Conservation (phyloP, 2,329 filamentous ascomycete genomes). For the Diaporthe sp. region DNA sequence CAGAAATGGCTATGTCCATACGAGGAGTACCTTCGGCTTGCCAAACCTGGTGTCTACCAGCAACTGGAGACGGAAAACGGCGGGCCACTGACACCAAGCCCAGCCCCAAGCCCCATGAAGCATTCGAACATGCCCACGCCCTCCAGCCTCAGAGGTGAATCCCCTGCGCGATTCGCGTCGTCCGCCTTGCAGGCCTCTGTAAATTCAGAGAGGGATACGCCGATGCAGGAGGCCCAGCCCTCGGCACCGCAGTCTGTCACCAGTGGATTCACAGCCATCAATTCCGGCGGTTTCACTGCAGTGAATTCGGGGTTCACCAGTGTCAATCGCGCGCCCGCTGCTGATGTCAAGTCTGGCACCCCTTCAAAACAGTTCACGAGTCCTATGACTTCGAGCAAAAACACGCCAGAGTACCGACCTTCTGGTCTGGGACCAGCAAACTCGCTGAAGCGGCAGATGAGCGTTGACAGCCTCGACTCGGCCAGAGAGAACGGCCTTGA, state of each 20-base stretch:
- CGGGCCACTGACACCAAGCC: constrained; percentile 86
- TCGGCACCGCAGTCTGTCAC: constrained; percentile 50
- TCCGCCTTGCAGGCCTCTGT: constrained; percentile 66
- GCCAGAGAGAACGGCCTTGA: constrained; percentile 61
- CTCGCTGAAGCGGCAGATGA: constrained; percentile 83
- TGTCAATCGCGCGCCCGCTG: constrained; percentile 67
- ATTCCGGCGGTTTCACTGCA: constrained; percentile 77
- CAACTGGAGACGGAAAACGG: constrained; percentile 94
- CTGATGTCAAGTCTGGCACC: constrained; percentile 69
- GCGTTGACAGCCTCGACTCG: constrained; percentile 67
- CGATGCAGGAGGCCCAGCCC: constrained; percentile 61
- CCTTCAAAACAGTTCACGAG: constrained; percentile 74
- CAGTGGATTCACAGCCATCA: constrained; percentile 69
- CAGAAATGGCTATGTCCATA: constrained; percentile 97
- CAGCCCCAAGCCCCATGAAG: constrained; percentile 78
- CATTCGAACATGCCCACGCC: constrained; percentile 73
- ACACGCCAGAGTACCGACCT: constrained; percentile 75
- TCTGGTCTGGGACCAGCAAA: constrained; percentile 68
- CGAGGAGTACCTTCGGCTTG: constrained; percentile 91
- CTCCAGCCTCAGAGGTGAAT: constrained; percentile 72
- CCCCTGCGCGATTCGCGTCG: constrained; percentile 73
- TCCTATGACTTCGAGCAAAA: constrained; percentile 73
- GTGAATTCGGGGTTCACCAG: constrained; percentile 80
- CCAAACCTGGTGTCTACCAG: constrained; percentile 96
- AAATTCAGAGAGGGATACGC: constrained; percentile 61